phyloP scores from a whole-genome alignment of 2,329 filamentous ascomycete species.

The Talaromyces sp. region DNA sequence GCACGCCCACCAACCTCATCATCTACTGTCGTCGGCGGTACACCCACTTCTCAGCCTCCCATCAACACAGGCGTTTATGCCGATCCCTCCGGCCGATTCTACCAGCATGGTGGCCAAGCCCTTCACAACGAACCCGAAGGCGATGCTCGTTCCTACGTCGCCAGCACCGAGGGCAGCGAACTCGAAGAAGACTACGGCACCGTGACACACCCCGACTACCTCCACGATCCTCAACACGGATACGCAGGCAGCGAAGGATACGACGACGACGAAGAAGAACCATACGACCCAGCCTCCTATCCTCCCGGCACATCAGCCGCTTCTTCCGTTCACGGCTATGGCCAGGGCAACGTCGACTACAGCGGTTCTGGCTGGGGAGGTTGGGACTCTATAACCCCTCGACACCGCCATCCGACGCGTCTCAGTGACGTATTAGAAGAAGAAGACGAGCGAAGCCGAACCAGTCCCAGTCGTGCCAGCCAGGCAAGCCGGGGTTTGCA shows the following conservation, averaged over 20 bases:
- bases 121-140: constrained; percentile 43
- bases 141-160: constrained; percentile 50
- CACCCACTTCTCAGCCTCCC: constrained; percentile 26
- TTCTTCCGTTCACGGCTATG: constrained; percentile 31
- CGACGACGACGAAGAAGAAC: constrained; percentile 49
- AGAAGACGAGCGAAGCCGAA: constrained; percentile 74
- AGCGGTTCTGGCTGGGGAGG: constrained; percentile 65
- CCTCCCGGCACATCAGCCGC: constrained; percentile 27
- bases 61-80: constrained; percentile 15
- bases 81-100: constrained; percentile 36
- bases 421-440: constrained; percentile 85
- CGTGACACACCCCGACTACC: constrained; percentile 54
- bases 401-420: constrained; percentile 82
- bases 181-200: constrained; percentile 67
- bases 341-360: constrained; percentile 58
- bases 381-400: constrained; percentile 71
- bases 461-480: constrained; percentile 62
- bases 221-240: constrained; percentile 58
- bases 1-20: constrained; percentile 33
- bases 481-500: constrained; percentile 39
- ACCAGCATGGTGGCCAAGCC: constrained; percentile 39
- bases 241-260: constrained; percentile 57
- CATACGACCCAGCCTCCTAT: constrained; percentile 33
- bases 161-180: constrained; percentile 56
- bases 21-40: constrained; percentile 29